Evolutionary conservation across 2,329 filamentous ascomycete genomes (phyloP).

Genomic region (Apiospora arundinis): DNA sequence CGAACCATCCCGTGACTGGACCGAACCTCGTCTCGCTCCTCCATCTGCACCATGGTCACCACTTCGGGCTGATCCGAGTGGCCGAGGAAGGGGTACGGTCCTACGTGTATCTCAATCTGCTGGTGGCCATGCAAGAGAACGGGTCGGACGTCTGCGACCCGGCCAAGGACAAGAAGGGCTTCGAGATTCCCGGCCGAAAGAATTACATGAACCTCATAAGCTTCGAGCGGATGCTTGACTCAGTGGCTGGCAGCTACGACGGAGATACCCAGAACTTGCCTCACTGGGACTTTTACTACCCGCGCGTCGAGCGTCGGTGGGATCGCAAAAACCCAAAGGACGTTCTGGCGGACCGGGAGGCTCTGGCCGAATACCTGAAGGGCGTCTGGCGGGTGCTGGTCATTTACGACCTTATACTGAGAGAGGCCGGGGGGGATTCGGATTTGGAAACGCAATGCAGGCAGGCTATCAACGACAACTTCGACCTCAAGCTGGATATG

Average conservation of each 20-base stretch:
- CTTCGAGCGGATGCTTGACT: neutral
- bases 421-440: neutral
- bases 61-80: conserved; percentile 6
- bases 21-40: neutral
- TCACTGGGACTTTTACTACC: conserved; percentile 10
- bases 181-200: neutral
- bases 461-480: neutral
- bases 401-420: neutral
- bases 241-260: conserved; percentile 5
- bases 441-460: neutral
- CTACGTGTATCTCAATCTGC: neutral
- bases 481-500: neutral
- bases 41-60: neutral
- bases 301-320: neutral
- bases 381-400: conserved; percentile 6
- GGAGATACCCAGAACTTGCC: conserved; percentile 8
- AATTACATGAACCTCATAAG: neutral
- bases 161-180: neutral
- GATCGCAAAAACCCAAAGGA: neutral
- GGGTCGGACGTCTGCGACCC: neutral
- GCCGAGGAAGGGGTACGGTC: neutral
- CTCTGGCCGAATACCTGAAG: conserved; percentile 7
- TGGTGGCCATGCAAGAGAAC: neutral
- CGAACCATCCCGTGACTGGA: neutral
- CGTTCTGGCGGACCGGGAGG: neutral